A percentile compares a stretch with the other conserved stretches of the same genome.
phyloP scores from a whole-genome alignment of 139 green algal species.

The Zygnema cylindricum region DNA sequence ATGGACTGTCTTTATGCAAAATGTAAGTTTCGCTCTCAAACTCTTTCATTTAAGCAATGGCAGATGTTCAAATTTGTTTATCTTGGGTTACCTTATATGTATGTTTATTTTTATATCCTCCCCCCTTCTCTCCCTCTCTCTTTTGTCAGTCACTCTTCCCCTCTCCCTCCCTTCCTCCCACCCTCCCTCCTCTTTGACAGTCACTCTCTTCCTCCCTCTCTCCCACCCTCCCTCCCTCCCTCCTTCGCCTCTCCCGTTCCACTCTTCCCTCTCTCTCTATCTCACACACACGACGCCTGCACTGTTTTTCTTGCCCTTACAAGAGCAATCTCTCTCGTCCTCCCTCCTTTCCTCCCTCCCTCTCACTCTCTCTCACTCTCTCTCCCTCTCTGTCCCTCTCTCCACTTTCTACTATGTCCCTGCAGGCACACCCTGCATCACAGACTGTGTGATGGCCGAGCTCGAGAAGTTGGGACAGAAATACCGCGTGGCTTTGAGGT shows the following conservation, averaged over 20 bases:
- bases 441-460: conserved; percentile 98
- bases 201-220: neutral
- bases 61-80: too few species aligned
- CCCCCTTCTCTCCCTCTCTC: too few species aligned
- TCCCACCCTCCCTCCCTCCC: neutral
- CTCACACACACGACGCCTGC: too few species aligned
- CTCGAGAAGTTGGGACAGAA: conserved; percentile 98
- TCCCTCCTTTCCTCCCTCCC: neutral
- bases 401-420: neutral
- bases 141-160: neutral
- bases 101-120: too few species aligned
- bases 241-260: neutral
- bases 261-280: conserved; percentile 6
- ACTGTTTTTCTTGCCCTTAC: too few species aligned
- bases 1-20: conserved; percentile 99
- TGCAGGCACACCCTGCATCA: conserved; percentile 88
- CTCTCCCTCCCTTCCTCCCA: neutral
- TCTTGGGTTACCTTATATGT: too few species aligned
- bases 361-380: neutral
- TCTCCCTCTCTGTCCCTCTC: neutral
- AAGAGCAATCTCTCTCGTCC: conserved; percentile 6
- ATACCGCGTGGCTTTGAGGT: conserved; percentile 97
- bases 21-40: conserved; percentile 62
- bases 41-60: neutral
- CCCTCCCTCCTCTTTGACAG: neutral